These are phyloP conservation scores for Serpula lacrymans DNA, from an alignment of 768 basidiomycete species.

Conservation along the genomic window DNA sequence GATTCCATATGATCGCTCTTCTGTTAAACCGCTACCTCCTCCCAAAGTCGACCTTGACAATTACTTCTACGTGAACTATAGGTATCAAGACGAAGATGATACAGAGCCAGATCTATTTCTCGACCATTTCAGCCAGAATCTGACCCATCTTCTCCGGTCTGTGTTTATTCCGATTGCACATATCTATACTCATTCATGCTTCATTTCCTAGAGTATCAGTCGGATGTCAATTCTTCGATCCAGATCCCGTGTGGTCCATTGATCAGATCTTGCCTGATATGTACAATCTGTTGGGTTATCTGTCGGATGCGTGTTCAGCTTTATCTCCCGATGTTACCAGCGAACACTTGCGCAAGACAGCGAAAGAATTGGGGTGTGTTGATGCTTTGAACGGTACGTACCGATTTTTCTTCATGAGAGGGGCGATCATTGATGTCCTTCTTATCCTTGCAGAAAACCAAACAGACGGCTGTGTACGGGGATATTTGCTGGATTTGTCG, in stretches of 20 bases:
- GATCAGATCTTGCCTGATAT: slow-evolving; percentile 4
- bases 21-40: slow-evolving; percentile 7
- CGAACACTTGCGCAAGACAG: background rate
- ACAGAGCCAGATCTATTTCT: slow-evolving; percentile 12
- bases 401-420: background rate
- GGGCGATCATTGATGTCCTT: background rate
- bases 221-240: slow-evolving; percentile 13
- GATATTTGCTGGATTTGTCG: slow-evolving; percentile 5
- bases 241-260: slow-evolving; percentile 5
- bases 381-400: slow-evolving; percentile 2
- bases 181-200: background rate
- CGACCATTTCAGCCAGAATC: slow-evolving; percentile 14
- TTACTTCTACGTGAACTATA: slow-evolving; percentile 18
- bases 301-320: slow-evolving; percentile 1
- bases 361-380: slow-evolving; percentile 2
- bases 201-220: slow-evolving; percentile 8
- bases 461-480: slow-evolving; percentile 1
- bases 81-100: slow-evolving; percentile 1
- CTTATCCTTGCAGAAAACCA: background rate
- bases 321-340: background rate
- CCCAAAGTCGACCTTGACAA: slow-evolving; percentile 12
- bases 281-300: slow-evolving; percentile 1
- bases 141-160: slow-evolving; percentile 16
- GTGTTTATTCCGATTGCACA: slow-evolving; percentile 2
- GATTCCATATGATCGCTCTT: slow-evolving; percentile 16